These are phyloP conservation scores for Chimonanthus praecox DNA, from an alignment of 164 flowering plant species.

Conservation along the genomic window DNA sequence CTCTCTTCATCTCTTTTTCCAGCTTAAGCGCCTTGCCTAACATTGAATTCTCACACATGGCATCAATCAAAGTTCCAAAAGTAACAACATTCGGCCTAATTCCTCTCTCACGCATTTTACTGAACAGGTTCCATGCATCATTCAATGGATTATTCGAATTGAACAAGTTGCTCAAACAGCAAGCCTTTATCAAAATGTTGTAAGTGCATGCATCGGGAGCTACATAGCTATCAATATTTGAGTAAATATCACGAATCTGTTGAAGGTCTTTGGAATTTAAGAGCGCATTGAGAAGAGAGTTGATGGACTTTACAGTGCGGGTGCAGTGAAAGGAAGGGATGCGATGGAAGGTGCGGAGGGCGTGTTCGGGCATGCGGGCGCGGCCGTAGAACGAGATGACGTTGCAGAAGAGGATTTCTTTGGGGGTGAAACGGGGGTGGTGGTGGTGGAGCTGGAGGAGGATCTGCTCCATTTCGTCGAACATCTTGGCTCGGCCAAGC, in stretches of 20 bases:
- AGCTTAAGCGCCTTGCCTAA: constrained; percentile 49
- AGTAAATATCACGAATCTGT: constrained; percentile 33
- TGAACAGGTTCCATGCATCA: constrained; percentile 50
- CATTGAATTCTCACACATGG: constrained; percentile 35
- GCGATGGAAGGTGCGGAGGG: constrained; percentile 39
- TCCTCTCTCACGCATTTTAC: constrained; percentile 52
- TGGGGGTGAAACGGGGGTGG: constrained; percentile 33
- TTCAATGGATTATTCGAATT: constrained; percentile 23
- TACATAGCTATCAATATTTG: constrained; percentile 19
- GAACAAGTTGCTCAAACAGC: constrained; percentile 22
- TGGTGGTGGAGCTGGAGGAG: constrained; percentile 36
- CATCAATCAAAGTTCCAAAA: constrained; percentile 51
- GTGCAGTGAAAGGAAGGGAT: constrained; percentile 50
- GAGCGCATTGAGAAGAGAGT: constrained; percentile 46
- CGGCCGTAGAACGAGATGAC: constrained; percentile 56
- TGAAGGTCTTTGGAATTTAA: constrained; percentile 40
- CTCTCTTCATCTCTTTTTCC: constrained; percentile 47
- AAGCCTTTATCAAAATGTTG: constrained; percentile 61
- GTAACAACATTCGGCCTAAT: constrained; percentile 47
- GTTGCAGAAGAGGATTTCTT: constrained; percentile 56
- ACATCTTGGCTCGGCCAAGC: constrained; percentile 73
- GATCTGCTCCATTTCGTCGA: constrained; percentile 55
- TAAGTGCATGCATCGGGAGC: constrained; percentile 61
- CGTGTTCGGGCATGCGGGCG: constrained; percentile 34
- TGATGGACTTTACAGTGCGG: constrained; percentile 51